A percentile compares a stretch with the other conserved stretches of the same genome.
phyloP scores from a whole-genome alignment of 768 basidiomycete species.

The Serendipita sp. region DNA sequence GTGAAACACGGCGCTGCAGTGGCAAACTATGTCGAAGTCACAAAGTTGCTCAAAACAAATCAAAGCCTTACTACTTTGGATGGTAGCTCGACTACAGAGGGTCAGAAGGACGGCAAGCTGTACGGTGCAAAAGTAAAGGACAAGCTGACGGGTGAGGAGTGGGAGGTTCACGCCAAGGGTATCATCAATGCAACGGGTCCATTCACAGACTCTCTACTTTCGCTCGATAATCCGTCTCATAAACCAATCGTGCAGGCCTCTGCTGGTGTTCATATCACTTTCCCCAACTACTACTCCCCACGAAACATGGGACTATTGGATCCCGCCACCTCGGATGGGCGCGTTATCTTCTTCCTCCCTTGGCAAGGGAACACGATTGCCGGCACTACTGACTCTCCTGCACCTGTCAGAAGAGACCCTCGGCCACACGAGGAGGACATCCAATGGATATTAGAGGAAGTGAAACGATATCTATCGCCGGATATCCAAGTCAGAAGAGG shows the following conservation, averaged over 20 bases:
- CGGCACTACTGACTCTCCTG: constrained; percentile 84
- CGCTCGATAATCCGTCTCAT: constrained; percentile 61
- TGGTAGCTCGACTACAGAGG: constrained; percentile 14
- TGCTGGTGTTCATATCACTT: constrained; percentile 87
- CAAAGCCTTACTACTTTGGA: not conserved
- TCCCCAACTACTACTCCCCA: constrained; percentile 94
- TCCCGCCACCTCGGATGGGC: constrained; percentile 86
- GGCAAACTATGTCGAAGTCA: constrained; percentile 83
- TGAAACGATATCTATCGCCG: constrained; percentile 70
- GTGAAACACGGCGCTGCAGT: constrained; percentile 79
- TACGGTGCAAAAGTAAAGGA: constrained; percentile 66
- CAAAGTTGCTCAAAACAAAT: constrained; percentile 45
- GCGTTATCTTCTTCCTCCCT: constrained; percentile 97
- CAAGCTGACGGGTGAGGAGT: constrained; percentile 67
- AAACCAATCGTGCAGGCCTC: constrained; percentile 84
- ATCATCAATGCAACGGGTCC: constrained; percentile 96
- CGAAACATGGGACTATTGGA: constrained; percentile 90
- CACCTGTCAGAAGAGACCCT: constrained; percentile 56
- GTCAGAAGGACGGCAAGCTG: constrained; percentile 35
- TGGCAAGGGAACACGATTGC: constrained; percentile 98
- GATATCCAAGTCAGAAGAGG: constrained; percentile 90
- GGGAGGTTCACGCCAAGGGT: constrained; percentile 74
- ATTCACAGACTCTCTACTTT: constrained; percentile 72
- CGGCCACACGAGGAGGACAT: constrained; percentile 85
- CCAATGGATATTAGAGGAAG: constrained; percentile 90